Evolutionary conservation across 106 monocot species (phyloP), one percentile per base, ranked within the genome.

Genomic region (Chionographis japonica): DNA sequence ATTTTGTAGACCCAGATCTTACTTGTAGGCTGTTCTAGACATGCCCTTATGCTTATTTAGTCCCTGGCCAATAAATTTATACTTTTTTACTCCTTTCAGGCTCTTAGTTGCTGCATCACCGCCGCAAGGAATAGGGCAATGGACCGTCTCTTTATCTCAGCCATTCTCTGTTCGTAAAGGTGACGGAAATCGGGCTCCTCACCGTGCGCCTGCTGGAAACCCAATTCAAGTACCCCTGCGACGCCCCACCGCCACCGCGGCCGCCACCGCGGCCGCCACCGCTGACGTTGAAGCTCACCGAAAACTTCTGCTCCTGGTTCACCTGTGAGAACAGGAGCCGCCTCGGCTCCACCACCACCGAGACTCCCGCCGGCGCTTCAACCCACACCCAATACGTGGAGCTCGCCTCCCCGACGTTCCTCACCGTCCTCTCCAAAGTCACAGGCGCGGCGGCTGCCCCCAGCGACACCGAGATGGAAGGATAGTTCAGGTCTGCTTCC

Each of bases 401-500:
- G 4, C 1, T 35, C 6, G 37, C 42, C 52, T 73, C 60, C 3
- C 66, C 65, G 0, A 82, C 76, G 17, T 82, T 71, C 14, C 55
- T 86, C 69, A 74, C 76, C 0, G 79, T 86, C 37, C 86, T 58
- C 1, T 40, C 73, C 17, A 75, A 53, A 3, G 41, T 69, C 16
- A 70, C 53, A 1, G 35, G 1, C 8, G 27, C 27, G 0, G 36
- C 11, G 6, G 13, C 53, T 13, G 37, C 43, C 5, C 0, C 17
- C 6, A 69, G 18, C 8, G 27, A 3, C 58, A 82, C 69, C n/a
- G 72, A 37, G 8, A 86, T 73, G 0, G 86, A 73, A 2, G 86
- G 83, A 50, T 79, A 87, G 79, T 87, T 87, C 12, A 86, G 53
- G 10, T 82, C 72, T 4, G 52, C 65, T 13, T 78, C 56, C 0